Evolutionary conservation across 306 rosid genomes (phyloP).

Genomic region (Cucumis cinereus): DNA sequence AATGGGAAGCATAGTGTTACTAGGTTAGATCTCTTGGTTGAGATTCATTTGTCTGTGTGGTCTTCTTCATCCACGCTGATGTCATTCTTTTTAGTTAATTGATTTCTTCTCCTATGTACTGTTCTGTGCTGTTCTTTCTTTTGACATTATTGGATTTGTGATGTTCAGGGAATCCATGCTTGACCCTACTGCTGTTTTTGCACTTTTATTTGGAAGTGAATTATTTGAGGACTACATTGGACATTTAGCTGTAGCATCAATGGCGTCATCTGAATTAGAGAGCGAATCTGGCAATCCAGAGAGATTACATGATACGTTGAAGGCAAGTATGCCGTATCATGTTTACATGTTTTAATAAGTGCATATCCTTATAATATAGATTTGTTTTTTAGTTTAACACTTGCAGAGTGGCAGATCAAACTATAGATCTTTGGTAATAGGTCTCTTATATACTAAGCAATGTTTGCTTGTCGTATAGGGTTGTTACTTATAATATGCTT

Average conservation of each 20-base stretch:
- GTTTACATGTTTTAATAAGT: not conserved
- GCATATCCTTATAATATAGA: not conserved
- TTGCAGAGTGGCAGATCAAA: not conserved
- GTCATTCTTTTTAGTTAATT: not conserved
- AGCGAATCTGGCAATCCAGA: slow-evolving; percentile 51
- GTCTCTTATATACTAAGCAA: not conserved
- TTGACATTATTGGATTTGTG: slow-evolving; percentile 4
- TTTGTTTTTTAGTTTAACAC: not conserved
- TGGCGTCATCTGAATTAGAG: slow-evolving; percentile 69
- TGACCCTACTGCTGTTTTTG: slow-evolving; percentile 81
- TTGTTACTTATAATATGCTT: not conserved
- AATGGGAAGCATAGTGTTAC: slow-evolving; percentile 70
- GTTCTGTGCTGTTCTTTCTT: not conserved
- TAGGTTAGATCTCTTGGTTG: slow-evolving; percentile 25
- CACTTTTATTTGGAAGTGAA: slow-evolving; percentile 85
- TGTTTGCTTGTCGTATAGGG: not conserved
- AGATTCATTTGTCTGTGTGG: not conserved
- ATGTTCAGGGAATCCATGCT: slow-evolving; percentile 68
- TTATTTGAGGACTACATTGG: slow-evolving; percentile 85
- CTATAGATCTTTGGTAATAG: not conserved
- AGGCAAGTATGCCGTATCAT: slow-evolving; percentile 41
- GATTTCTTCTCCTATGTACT: not conserved
- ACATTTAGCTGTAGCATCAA: slow-evolving; percentile 81
- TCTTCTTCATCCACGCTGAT: not conserved
- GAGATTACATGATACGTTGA: slow-evolving; percentile 59